Evolutionary conservation across 2,329 filamentous ascomycete species (phyloP), one percentile per base, ranked within the genome.

Genomic region (Lizonia empirigonia): DNA sequence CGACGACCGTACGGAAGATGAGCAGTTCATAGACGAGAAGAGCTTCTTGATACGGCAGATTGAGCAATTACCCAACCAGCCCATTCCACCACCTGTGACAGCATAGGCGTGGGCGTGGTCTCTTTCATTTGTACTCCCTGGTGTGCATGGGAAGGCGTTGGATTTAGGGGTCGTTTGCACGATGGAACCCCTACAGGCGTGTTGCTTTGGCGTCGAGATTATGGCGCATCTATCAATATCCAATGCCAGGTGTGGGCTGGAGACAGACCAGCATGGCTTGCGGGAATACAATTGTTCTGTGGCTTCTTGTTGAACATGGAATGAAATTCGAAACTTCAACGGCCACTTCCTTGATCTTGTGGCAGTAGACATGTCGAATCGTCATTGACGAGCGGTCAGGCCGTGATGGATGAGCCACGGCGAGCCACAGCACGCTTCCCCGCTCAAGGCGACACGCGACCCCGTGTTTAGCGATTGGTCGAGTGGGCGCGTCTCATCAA

Each of bases 31-130:
- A 60, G 94, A 99, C 69, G 94, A 99, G 80, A 90, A 96, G 70
- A 93, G 94, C 64, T 99, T 97, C 71, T 78, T 99, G 66, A 92
- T 99, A 67, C 93, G 95, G 75, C 92, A 97, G 74, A 97, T 99
- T 67, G 81, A 84, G 60, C 64, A 72, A 41, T 62, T 76, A 26
- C 73, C 73, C 7, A 74, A 56, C 20, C 63, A 64, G 16, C 71
- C 71, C 0, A 45, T 67, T 15, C 58, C 58, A 13, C 63, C 61
- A 12, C 61, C 64, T 27, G 27, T 59, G n/a, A 55, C 64, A 34
- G 55, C 49, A 50, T 65, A 34, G 50, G 32, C 29, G 22, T 36
- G 33, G 10, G 13, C 40, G 5, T 34, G 33, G 18, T 7, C 5
- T 36, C 16, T 34, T 49, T 50, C 20, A 13, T 48, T 41, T 44